A percentile compares a stretch with the other conserved stretches of the same genome.
These are phyloP conservation scores for Phycomyces blakesleeanus DNA, from an alignment of 192 early-diverging fungal species.

Conservation along the genomic window DNA sequence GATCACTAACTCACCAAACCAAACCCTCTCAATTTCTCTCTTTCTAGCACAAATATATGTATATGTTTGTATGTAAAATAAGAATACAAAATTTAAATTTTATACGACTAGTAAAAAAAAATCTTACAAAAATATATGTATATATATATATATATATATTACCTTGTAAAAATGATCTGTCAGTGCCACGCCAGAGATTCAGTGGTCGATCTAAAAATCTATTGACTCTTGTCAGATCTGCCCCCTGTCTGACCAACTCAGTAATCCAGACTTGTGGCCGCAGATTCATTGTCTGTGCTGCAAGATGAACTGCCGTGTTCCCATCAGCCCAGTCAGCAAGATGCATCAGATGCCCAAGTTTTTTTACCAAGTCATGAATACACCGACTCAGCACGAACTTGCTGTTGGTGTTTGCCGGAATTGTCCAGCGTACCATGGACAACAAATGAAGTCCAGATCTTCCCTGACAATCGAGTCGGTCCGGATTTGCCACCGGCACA, in stretches of 20 bases:
- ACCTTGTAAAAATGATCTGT: no score
- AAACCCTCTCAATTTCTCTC: no score
- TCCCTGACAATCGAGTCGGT: constrained; percentile 8
- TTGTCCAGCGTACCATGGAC: constrained; percentile 3
- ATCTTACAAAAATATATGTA: no score
- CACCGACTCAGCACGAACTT: constrained; percentile 21
- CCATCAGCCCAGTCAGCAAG: constrained; percentile 33
- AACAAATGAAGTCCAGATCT: constrained; percentile 9
- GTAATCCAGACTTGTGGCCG: not conserved
- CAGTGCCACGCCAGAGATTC: no score
- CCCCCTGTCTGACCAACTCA: not conserved
- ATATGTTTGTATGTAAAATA: no score
- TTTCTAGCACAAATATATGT: no score
- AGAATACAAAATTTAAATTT: no score
- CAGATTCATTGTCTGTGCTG: constrained; percentile 24
- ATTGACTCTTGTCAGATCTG: constrained; percentile 18
- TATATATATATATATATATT: no score
- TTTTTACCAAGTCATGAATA: constrained; percentile 12
- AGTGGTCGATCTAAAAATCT: not conserved
- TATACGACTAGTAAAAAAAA: no score
- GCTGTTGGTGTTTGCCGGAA: no score
- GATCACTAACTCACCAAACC: not conserved
- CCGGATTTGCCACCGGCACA: not conserved
- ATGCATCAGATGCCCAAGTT: constrained; percentile 16
- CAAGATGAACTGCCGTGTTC: constrained; percentile 40